Evolutionary conservation across 306 rosid genomes (phyloP).

Genomic region (Cyclanthera cordifolia): DNA sequence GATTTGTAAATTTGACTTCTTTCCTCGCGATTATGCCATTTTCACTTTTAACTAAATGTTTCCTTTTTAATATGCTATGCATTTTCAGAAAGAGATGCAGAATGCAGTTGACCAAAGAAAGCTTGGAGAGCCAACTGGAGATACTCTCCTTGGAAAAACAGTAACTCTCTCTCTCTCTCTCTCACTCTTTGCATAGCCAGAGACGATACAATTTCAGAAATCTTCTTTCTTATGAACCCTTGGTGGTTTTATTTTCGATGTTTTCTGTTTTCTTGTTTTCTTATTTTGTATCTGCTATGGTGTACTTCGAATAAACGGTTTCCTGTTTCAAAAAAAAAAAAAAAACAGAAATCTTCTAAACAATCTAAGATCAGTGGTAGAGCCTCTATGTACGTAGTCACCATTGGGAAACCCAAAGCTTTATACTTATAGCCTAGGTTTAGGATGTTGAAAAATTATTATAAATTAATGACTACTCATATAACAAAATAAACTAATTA

Average conservation of each 20-base stretch:
- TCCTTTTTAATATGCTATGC: background rate
- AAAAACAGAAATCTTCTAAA: too few relatives aligned
- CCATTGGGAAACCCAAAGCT: background rate
- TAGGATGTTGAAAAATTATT: background rate
- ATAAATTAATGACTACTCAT: background rate
- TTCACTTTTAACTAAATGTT: background rate
- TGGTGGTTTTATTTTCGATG: too few relatives aligned
- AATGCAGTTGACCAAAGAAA: conserved; percentile 44
- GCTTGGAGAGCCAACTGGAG: conserved; percentile 71
- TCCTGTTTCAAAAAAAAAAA: too few relatives aligned
- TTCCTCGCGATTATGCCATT: background rate
- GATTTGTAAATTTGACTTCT: background rate
- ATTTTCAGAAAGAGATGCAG: conserved; percentile 63
- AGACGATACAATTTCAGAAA: background rate
- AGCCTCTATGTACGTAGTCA: background rate
- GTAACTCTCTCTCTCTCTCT: conserved; percentile 31
- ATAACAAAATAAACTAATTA: background rate
- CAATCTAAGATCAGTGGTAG: background rate
- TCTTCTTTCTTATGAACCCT: too few relatives aligned
- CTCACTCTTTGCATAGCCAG: background rate
- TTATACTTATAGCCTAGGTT: too few relatives aligned
- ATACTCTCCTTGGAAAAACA: conserved; percentile 69
- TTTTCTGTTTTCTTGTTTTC: too few relatives aligned
- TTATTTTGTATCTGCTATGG: too few relatives aligned
- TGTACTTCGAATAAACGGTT: too few relatives aligned